phyloP scores from a whole-genome alignment of 139 green algal genomes.

The Ostreobium quekettii region DNA sequence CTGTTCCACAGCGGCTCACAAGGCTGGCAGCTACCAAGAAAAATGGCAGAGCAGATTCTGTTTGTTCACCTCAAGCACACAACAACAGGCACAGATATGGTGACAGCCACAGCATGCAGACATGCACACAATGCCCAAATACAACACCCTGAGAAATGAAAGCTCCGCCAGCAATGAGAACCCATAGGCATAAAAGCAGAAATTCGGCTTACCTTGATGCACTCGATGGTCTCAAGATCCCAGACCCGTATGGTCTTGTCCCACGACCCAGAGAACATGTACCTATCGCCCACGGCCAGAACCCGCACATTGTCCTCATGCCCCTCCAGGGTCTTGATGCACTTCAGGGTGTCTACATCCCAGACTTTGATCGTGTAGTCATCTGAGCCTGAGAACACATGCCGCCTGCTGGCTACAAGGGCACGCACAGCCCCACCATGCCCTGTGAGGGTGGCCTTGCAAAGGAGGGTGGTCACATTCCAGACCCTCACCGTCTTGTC shows the following conservation, averaged over 20 bases:
- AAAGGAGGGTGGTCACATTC: constrained; percentile 55
- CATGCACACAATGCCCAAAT: too few species aligned
- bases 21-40: too few species aligned
- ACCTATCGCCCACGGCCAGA: constrained; percentile 55
- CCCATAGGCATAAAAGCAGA: too few species aligned
- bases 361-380: constrained; percentile 88
- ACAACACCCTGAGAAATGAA: too few species aligned
- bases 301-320: constrained; percentile 93
- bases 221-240: constrained; percentile 62
- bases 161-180: too few species aligned
- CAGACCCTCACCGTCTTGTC: constrained; percentile 87
- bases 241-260: constrained; percentile 89
- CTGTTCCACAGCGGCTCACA: too few species aligned
- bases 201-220: constrained; percentile 39
- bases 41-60: too few species aligned
- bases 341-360: constrained; percentile 66
- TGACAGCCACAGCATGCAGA: too few species aligned
- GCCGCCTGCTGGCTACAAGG: constrained; percentile 49
- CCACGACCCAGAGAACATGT: constrained; percentile 85
- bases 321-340: constrained; percentile 70
- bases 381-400: constrained; percentile 81
- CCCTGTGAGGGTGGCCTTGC: constrained; percentile 46
- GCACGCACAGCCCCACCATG: constrained; percentile 77
- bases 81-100: too few species aligned
- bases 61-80: too few species aligned